A percentile compares a stretch with the other conserved stretches of the same genome.
Evolutionary conservation across 345 rosid species (phyloP).

Genomic region (Orychophragmus violaceus): DNA sequence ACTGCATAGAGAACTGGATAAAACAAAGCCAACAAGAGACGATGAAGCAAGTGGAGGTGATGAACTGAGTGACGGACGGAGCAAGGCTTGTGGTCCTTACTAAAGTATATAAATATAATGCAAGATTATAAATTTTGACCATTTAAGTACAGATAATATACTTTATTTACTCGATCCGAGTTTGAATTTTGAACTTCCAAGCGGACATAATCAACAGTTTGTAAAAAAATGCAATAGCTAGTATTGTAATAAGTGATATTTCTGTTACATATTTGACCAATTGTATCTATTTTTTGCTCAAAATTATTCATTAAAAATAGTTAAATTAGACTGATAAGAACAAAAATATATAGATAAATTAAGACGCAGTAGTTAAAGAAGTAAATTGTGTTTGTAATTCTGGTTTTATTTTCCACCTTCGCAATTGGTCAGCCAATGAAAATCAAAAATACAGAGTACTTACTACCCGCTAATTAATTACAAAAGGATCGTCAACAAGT

Average conservation of each 20-base stretch:
- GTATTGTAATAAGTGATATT: background rate
- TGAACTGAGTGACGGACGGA: background rate
- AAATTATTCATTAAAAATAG: background rate
- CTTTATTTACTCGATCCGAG: background rate
- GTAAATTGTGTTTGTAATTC: background rate
- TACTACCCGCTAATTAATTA: background rate
- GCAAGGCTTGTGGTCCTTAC: background rate
- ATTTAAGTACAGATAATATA: background rate
- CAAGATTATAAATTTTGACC: background rate
- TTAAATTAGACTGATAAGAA: background rate
- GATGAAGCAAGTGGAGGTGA: slow-evolving; percentile 6
- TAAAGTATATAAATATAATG: background rate
- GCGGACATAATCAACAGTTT: background rate
- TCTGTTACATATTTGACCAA: background rate
- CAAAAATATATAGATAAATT: background rate
- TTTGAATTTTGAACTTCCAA: slow-evolving; percentile 9
- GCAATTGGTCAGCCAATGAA: background rate
- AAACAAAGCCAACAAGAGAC: background rate
- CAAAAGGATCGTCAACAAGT: background rate
- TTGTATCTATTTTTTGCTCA: background rate
- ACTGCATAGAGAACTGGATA: background rate
- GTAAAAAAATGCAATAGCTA: background rate
- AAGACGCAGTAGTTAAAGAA: background rate
- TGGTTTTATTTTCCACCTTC: background rate
- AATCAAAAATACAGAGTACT: background rate